Evolutionary conservation across 345 rosid genomes (phyloP), one percentile per base, ranked within the genome.

Genomic region (Firmiana major): DNA sequence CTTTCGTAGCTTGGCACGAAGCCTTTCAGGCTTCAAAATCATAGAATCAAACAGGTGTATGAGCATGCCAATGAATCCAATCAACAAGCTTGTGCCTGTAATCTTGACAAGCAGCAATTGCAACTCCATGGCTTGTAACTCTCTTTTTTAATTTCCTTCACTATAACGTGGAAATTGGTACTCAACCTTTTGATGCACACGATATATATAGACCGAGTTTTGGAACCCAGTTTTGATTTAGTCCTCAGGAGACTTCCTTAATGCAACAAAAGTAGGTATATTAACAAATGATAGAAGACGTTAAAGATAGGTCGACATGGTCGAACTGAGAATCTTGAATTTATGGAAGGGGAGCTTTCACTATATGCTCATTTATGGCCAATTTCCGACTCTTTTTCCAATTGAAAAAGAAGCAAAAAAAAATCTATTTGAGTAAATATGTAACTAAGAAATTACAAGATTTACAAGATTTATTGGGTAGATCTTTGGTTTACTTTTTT

Each of bases 1-100:
- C 68, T 79, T 84, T 64, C 65, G 68, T 5, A 86, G 75, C 66
- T 63, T 46, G 31, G 78, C 49, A 22, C 86, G 71, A 28, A 81
- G 78, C 74, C 77, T 83, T 59, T 34, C 46, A 26, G 89, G 89
- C 74, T 77, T 81, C 24, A 63, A 5, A 26, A 59, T 59, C 64
- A 59, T 26, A 5, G 64, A 26, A 59, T 59, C 38, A 26, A 59
- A 26, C 38, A 59, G 17, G 38, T 26, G 16, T 24, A 26, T 24
- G 38, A 59, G 7, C 17, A 59, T 4, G 64, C 36, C 64, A 12
- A 26, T 26, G 36, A 24, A 12, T 26, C 38, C 64, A 26, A 59
- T 26, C 17, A 59, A 26, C 64, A 59, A 4, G 13, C 63, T 59
- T 59, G 63, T 59, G 16, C 63, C 36, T 9, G 34, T 59, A 36